Evolutionary conservation across 169 alveolate species (phyloP), one percentile per base, ranked within the genome.

Genomic region (Cryptosporidium muris): DNA sequence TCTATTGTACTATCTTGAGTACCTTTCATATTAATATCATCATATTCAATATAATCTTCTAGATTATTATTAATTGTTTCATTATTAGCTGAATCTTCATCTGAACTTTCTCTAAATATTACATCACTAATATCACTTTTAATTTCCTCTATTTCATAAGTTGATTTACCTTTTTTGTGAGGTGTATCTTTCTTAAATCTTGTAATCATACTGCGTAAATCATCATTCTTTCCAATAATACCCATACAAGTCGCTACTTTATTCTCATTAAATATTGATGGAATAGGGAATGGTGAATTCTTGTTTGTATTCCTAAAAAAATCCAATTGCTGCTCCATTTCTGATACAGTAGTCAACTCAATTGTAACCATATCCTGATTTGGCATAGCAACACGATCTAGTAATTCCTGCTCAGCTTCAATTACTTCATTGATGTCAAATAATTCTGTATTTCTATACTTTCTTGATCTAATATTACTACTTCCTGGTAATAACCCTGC

Each of bases 401-500:
- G 49, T n/a, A 74, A 7, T 16, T 74, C 85, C 62, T 85, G 90
- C 58, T 93, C 96, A 16, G 96, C 96, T 16, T 92, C 95, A 51
- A 91, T 89, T 34, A 93, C 88, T 45, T 93, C 96, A 34, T 91
- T 92, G 25, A 90, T 89, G 63, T 91, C 90, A 80, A 85, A 93
- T 42, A 90, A 64, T 52, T 93, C 94, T 9, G 88, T 65, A 68
- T 93, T 88, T 65, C 92, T 93, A 64, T 92, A 93, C 81, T 90
- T 91, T 66, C 95, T 88, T 37, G 89, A 89, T 56, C 96, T 80
- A 3, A 93, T 93, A 63, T 90, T 90, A 37, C 85, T 90, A 9
- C 95, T 93, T 43, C 93, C 92, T 34, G 96, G 96, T 11, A 95
- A 89, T 7, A 93, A 65, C 48, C 96, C 96, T 7, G 90, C 92